Evolutionary conservation across 2,329 filamentous ascomycete species (phyloP).

Genomic region (Coniochaeta sp.): DNA sequence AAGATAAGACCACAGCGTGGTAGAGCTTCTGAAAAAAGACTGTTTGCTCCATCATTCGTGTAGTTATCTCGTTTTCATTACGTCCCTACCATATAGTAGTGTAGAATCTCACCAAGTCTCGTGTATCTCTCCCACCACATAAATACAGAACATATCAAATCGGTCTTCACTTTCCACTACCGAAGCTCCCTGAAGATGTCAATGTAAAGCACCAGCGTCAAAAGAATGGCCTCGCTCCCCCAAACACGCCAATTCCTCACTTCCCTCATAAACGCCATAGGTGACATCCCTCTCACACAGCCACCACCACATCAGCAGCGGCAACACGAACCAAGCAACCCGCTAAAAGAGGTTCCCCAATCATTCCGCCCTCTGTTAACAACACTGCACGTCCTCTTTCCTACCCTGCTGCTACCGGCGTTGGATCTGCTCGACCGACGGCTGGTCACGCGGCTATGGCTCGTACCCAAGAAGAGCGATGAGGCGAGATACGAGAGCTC

Average conservation of each 20-base stretch:
- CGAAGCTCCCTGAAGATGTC: not conserved
- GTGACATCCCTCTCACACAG: constrained; percentile 16
- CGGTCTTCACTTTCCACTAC: too few species aligned
- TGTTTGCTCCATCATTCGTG: too few species aligned
- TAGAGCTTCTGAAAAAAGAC: too few species aligned
- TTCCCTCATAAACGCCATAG: constrained; percentile 37
- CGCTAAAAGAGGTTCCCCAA: constrained; percentile 25
- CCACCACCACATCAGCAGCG: constrained; percentile 9
- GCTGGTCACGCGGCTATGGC: constrained; percentile 53
- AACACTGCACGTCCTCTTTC: constrained; percentile 80
- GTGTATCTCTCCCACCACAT: not conserved
- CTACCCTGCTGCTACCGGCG: constrained; percentile 71
- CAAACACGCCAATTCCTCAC: constrained; percentile 38
- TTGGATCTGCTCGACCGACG: constrained; percentile 79
- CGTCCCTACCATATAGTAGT: too few species aligned
- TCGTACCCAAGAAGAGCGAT: constrained; percentile 2
- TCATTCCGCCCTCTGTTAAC: constrained; percentile 53
- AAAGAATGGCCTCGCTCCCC: constrained; percentile 7
- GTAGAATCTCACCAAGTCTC: not conserved
- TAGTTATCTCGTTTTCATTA: too few species aligned
- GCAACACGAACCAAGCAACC: constrained; percentile 16
- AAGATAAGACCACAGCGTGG: too few species aligned
- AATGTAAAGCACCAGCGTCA: not conserved
- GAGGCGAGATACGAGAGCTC: not conserved
- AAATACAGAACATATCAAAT: too few species aligned